These are phyloP conservation scores for Striga asiatica DNA, from an alignment of 257 asterid genomes.

Conservation along the genomic window DNA sequence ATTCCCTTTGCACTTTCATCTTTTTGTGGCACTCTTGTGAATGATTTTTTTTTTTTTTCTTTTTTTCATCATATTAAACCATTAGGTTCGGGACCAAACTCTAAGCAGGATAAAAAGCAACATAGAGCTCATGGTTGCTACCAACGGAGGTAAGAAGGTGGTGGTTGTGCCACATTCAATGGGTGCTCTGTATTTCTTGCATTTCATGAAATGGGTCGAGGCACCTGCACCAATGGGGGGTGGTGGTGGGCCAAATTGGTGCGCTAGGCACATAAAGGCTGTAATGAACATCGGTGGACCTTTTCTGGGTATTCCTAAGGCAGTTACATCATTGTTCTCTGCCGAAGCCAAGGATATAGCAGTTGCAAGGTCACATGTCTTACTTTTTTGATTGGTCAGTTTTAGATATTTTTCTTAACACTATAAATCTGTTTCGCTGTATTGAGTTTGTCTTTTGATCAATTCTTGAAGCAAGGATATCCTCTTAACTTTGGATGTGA, in stretches of 20 bases:
- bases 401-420: not conserved
- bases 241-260: constrained; percentile 83
- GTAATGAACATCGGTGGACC: constrained; percentile 82
- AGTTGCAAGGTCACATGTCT: constrained; percentile 46
- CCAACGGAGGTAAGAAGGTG: constrained; percentile 60
- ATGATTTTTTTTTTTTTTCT: not conserved
- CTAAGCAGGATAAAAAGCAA: constrained; percentile 70
- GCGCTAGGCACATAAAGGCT: constrained; percentile 67
- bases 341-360: constrained; percentile 84
- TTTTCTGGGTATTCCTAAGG: constrained; percentile 75
- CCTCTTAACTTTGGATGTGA: not conserved
- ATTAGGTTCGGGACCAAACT: constrained; percentile 72
- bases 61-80: constrained; percentile 9
- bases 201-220: constrained; percentile 92
- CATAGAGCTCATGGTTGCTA: constrained; percentile 69
- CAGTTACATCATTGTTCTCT: constrained; percentile 63
- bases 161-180: constrained; percentile 79
- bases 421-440: not conserved
- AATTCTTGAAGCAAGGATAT: not conserved
- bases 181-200: constrained; percentile 77
- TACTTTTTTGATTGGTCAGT: constrained; percentile 11
- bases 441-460: not conserved
- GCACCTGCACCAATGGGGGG: constrained; percentile 76
- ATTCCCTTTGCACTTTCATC: constrained; percentile 1
- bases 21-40: not conserved